phyloP scores from a whole-genome alignment of 768 basidiomycete genomes.

The Nidularia pulvinata region DNA sequence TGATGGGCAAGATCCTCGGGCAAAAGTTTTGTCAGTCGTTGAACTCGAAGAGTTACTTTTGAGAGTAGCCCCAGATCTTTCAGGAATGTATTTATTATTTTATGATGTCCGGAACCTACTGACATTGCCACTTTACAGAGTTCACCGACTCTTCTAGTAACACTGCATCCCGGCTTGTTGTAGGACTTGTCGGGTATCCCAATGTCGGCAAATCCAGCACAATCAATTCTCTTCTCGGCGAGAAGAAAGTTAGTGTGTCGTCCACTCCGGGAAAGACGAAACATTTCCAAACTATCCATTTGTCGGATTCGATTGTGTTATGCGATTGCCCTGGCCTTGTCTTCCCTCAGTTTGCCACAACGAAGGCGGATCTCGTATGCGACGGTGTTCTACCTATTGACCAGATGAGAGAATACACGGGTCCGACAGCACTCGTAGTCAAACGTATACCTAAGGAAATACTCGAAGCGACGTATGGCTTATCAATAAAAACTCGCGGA shows the following conservation, averaged over 20 bases:
- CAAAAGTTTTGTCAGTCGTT: constrained; percentile 78
- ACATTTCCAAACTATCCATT: constrained; percentile 97
- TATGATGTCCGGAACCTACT: too few species aligned
- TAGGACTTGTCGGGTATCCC: constrained; percentile 96
- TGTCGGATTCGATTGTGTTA: constrained; percentile 84
- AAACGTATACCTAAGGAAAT: constrained; percentile 80
- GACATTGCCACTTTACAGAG: constrained; percentile 28
- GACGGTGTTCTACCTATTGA: constrained; percentile 98
- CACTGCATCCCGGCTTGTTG: constrained; percentile 62
- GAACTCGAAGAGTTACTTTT: constrained; percentile 88
- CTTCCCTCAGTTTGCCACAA: constrained; percentile 98
- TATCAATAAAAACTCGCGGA: constrained; percentile 63
- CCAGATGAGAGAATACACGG: constrained; percentile 92
- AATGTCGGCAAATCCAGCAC: constrained; percentile 99
- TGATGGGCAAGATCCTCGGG: constrained; percentile 61
- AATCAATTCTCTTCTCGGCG: constrained; percentile 94
- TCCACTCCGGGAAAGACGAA: constrained; percentile 99
- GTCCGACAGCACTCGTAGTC: constrained; percentile 76
- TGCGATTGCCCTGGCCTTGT: constrained; percentile 99
- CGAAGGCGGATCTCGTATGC: constrained; percentile 93
- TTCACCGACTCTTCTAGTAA: constrained; percentile 62
- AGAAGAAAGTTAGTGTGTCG: constrained; percentile 98
- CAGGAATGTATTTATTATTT: constrained; percentile 5
- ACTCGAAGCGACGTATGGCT: constrained; percentile 89
- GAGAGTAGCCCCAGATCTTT: constrained; percentile 67